Conservation (phyloP, 1,139 yeast species). For the Hyphopichia wangnamkhiaoensis region DNA sequence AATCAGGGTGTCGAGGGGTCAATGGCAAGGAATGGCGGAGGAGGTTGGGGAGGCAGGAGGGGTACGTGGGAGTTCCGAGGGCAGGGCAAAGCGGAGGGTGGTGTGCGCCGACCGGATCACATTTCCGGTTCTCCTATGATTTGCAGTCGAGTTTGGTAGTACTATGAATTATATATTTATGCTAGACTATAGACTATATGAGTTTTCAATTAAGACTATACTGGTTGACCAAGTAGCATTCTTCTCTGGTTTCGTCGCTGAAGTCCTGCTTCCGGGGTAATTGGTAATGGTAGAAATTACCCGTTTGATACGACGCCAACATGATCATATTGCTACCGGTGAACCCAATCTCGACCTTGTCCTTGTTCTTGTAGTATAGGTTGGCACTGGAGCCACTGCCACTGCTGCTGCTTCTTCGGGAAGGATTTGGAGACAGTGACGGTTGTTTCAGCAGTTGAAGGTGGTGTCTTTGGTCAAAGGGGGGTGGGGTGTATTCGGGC, state of each 20-base stretch:
- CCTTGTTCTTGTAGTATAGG: constrained; percentile 7
- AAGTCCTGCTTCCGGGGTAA: constrained; percentile 21
- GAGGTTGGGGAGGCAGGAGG: too few species aligned
- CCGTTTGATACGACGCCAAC: constrained; percentile 42
- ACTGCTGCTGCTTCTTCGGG: not conserved
- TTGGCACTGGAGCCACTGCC: not conserved
- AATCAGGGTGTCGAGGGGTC: too few species aligned
- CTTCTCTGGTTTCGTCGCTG: constrained; percentile 27
- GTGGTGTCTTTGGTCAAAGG: constrained; percentile 9
- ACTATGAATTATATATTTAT: too few species aligned
- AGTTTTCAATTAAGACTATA: constrained; percentile 15
- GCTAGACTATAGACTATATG: too few species aligned
- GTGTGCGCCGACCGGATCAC: too few species aligned
- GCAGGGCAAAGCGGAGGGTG: too few species aligned
- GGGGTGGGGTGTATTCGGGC: constrained; percentile 30
- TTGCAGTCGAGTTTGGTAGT: too few species aligned
- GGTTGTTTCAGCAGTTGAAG: not conserved
- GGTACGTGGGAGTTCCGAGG: too few species aligned
- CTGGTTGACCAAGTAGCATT: constrained; percentile 32
- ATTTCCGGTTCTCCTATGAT: too few species aligned
- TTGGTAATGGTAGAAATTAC: constrained; percentile 42
- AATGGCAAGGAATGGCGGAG: too few species aligned
- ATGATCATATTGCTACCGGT: constrained; percentile 29
- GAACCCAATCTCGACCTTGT: constrained; percentile 43
- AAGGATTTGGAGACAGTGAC: not conserved